These are phyloP conservation scores for Penicillium sp. DNA, from an alignment of 2,329 filamentous ascomycete genomes.

Conservation along the genomic window DNA sequence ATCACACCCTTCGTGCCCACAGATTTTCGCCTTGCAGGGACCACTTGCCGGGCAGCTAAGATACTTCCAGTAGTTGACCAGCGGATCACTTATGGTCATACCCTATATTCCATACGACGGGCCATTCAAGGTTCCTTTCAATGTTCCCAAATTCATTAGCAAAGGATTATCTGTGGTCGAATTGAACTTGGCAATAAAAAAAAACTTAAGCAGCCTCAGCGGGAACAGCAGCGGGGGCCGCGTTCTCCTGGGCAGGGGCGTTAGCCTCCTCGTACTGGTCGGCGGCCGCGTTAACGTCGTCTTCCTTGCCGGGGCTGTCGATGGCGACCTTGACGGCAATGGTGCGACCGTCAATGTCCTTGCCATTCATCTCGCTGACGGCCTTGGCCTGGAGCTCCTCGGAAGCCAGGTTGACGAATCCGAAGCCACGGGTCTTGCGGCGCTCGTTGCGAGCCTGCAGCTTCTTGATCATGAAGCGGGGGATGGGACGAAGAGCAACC, in stretches of 20 bases:
- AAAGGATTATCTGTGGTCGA: constrained; percentile 24
- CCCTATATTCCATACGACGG: constrained; percentile 35
- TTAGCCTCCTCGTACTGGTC: constrained; percentile 55
- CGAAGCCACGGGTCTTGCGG: constrained; percentile 98
- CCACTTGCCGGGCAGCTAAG: constrained; percentile 35
- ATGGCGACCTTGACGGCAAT: constrained; percentile 99
- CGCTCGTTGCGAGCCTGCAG: constrained; percentile 96
- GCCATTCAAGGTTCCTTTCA: constrained; percentile 11
- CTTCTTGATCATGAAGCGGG: constrained; percentile 99
- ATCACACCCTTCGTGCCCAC: constrained; percentile 33
- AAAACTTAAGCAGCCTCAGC: constrained; percentile 41
- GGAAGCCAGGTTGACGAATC: constrained; percentile 93
- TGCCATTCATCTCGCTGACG: constrained; percentile 97
- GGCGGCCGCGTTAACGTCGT: constrained; percentile 66
- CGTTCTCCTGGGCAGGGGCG: constrained; percentile 49
- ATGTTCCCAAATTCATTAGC: constrained; percentile 25
- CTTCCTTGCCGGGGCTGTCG: constrained; percentile 99
- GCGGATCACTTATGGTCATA: constrained; percentile 32
- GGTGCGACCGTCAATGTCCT: constrained; percentile 97
- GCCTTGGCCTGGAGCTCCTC: constrained; percentile 98
- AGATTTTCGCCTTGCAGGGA: constrained; percentile 24
- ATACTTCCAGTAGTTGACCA: constrained; percentile 30
- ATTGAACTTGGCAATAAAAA: constrained; percentile 26
- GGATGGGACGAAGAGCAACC: constrained; percentile 97
- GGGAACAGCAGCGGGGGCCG: constrained; percentile 44